Conservation (phyloP, 2,329 filamentous ascomycete genomes). For the Fusarium aywerte region DNA sequence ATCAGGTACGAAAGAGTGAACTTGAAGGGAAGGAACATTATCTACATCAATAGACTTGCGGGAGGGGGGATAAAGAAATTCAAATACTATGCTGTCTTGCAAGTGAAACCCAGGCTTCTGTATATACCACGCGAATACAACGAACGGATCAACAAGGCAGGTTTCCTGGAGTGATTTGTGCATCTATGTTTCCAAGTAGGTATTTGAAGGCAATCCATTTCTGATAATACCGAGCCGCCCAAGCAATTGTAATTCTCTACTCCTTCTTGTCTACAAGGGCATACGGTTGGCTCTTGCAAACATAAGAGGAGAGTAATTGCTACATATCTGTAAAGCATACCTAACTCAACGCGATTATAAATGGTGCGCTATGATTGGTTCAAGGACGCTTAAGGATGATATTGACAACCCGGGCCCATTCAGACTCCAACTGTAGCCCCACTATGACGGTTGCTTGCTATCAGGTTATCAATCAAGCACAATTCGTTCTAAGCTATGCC, state of each 20-base stretch:
- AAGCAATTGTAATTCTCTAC: not conserved
- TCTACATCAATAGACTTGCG: slow-evolving; percentile 24
- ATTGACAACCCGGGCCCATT: slow-evolving; percentile 10
- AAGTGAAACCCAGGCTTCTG: slow-evolving; percentile 27
- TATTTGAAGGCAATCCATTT: not conserved
- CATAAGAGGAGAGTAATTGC: not conserved
- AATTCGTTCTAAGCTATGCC: slow-evolving; percentile 50
- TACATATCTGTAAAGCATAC: not conserved
- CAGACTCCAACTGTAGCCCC: slow-evolving; percentile 44
- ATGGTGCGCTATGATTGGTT: slow-evolving; percentile 35
- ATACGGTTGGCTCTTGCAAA: not conserved
- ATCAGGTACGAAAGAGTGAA: slow-evolving; percentile 32
- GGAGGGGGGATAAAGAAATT: slow-evolving; percentile 10
- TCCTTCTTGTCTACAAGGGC: not conserved
- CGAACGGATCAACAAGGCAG: slow-evolving; percentile 21
- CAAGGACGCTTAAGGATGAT: slow-evolving; percentile 9
- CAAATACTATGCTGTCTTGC: slow-evolving; percentile 30
- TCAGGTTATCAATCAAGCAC: slow-evolving; percentile 28
- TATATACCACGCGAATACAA: slow-evolving; percentile 46
- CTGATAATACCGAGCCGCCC: not conserved
- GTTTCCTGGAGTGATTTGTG: not conserved
- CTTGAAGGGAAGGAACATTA: slow-evolving; percentile 18
- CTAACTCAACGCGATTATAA: slow-evolving; percentile 30
- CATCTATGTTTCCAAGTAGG: not conserved
- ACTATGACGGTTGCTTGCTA: slow-evolving; percentile 37